Evolutionary conservation across 2,329 filamentous ascomycete genomes (phyloP), one percentile per base, ranked within the genome.

Genomic region (Hypocreales sp.): DNA sequence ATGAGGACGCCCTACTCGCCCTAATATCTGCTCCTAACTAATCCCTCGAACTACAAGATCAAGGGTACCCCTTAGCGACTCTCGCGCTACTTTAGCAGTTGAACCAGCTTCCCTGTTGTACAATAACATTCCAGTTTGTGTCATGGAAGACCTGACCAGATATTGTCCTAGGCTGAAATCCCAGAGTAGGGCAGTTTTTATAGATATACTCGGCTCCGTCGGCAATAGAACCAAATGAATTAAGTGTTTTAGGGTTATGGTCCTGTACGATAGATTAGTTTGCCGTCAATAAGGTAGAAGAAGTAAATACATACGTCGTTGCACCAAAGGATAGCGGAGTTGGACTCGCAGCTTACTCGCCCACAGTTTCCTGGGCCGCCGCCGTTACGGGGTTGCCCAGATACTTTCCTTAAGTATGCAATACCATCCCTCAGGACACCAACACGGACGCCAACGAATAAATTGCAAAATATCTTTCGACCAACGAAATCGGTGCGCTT

Each of bases 261-360:
- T 11, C 11, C 25, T 23, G 26, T 20, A 7, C n/a, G n/a, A n/a
- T n/a, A n/a, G n/a, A n/a, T n/a, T n/a, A n/a, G n/a, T n/a, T n/a
- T n/a, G n/a, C n/a, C n/a, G n/a, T n/a, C n/a, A n/a, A n/a, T n/a
- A n/a, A n/a, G n/a, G n/a, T n/a, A n/a, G n/a, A n/a, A n/a, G n/a
- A n/a, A 18, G 23, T n/a, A 6, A 10, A 20, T 14, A 34, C 35
- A 32, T 25, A 42, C 39, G 11, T 41, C 33, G 25, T 45, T 44
- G 27, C 42, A 45, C 39, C 39, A 42, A 11, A 19, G 36, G 22
- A 43, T 42, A 4, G 31, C 38, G 2, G 34, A 26, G 1, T 27
- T 27, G 8, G 28, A 37, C 1, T 27, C 31, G 25, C 42, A 45
- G 20, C 38, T 42, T 8, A 42, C 38, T 2, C 33, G 33, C 8